Conservation (phyloP, 202 grass and related monocot genomes). For the Eragrostis tef region DNA sequence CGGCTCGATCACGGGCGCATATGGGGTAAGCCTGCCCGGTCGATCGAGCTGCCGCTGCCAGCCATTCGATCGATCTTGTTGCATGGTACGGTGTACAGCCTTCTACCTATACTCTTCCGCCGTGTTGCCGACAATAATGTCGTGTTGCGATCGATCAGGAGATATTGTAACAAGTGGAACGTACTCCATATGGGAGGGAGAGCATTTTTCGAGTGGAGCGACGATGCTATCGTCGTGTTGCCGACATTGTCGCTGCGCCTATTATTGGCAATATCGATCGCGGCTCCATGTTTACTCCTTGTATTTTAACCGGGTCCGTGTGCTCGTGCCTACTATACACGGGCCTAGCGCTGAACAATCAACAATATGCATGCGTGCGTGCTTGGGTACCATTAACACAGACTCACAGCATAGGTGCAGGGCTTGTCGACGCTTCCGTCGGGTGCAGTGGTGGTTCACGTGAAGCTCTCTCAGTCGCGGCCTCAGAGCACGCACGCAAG, state of each 20-base stretch:
- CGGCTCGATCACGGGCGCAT: no score
- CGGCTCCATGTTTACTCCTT: background rate
- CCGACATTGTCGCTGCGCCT: background rate
- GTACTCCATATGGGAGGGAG: background rate
- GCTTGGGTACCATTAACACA: background rate
- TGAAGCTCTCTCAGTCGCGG: background rate
- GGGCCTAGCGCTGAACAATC: background rate
- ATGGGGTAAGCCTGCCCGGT: no score
- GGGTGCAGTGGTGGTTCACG: background rate
- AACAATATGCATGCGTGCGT: background rate
- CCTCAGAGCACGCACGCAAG: background rate
- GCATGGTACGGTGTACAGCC: no score
- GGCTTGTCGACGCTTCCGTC: background rate
- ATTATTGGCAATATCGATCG: background rate
- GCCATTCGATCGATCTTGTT: no score
- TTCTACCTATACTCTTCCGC: no score
- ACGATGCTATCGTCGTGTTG: background rate
- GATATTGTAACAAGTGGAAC: background rate
- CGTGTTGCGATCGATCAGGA: no score
- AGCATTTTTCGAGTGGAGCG: background rate
- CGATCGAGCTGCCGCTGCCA: no score
- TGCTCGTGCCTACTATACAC: background rate
- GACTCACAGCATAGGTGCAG: background rate
- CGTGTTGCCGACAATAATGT: no score
- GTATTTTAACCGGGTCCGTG: background rate